Evolutionary conservation across 148 eudicot genomes (phyloP), one percentile per base, ranked within the genome.

Genomic region (Pouteria glomerata): DNA sequence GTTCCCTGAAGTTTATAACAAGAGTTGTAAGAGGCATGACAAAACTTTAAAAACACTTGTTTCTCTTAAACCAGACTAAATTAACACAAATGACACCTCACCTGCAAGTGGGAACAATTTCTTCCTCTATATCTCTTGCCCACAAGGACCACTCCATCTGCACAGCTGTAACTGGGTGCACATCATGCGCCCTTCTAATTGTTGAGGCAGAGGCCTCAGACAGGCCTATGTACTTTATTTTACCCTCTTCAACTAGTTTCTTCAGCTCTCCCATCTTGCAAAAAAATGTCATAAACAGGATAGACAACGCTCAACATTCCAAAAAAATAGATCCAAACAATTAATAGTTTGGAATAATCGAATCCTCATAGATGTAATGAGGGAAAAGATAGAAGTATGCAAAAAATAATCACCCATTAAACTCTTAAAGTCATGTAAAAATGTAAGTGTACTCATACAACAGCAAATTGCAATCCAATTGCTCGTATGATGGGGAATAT

Each of bases 111-210:
- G 68, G 68, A 63, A 63, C 50, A 39, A 63, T 41, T 13, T 64
- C 68, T 3, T 18, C 52, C 52, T 64, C 68, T 13, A 64, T 44
- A 44, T 64, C 68, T 44, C 68, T 64, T 26, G 68, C 41, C 68
- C 68, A 64, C 13, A 64, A 64, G 68, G 68, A 64, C 68, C 68
- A 64, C 33, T 64, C 68, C 51, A 64, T 64, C 34, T 64, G 68
- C 12, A 64, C 68, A 24, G 68, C 68, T 24, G 68, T 64, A 16
- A 64, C 34, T 21, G 68, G 68, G 44, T 64, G 68, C 19, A 64
- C 68, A 44, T 51, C 68, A 44, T 64, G 68, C 44, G 68, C 68
- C 53, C 68, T 64, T 26, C 68, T 64, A 35, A 64, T 64, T 64
- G 68, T 64, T 24, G 68, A 41, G 26, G 68, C 52, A 64, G 68